Evolutionary conservation across 129 eudicot species (phyloP), one percentile per base, ranked within the genome.

Genomic region (Ambrosia trifida): DNA sequence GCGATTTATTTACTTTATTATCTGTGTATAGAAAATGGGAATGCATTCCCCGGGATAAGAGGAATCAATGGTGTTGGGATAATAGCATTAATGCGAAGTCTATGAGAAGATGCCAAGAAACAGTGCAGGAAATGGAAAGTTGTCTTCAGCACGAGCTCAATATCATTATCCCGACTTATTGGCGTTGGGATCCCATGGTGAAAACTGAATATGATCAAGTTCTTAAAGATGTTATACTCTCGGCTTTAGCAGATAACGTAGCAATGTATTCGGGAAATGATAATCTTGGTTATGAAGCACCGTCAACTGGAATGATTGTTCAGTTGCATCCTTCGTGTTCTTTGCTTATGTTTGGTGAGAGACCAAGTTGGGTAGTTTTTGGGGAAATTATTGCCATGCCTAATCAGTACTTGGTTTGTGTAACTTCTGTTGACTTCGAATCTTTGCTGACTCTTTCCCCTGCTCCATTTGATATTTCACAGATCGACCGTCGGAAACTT

Each of bases 301-400:
- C 90, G 31, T 74, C 82, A 51, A 79, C 87, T 0, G 91, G 96
- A 68, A 81, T 73, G 31, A 83, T 86, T 58, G 73, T 90, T 32
- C 92, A 82, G 64, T 82, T 94, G 74, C 98, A 94, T 81, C 97
- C 98, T 36, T 83, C 96, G 7, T 94, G 96, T 77, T 87, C 98
- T 38, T 77, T 94, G 63, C 78, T 82, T 12, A 81, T 75, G 62
- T 94, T 94, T 43, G 78, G 79, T 36, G 82, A 85, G 62, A 80
- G 88, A 71, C 96, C 97, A 69, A 62, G 70, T 19, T 94, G 98
- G 98, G 95, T 94, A 9, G 94, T 87, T 2, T 94, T 89, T 73
- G 89, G 97, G 63, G 97, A 94, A 57, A 82, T 94, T 40, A 84
- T 94, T 4, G 88, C 96, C 13, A 61, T 66, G 68, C 75, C 87